Base-by-base conservation (phyloP, 805 yeast genomes). In the Yamadazyma takamatsuzukensis region DNA sequence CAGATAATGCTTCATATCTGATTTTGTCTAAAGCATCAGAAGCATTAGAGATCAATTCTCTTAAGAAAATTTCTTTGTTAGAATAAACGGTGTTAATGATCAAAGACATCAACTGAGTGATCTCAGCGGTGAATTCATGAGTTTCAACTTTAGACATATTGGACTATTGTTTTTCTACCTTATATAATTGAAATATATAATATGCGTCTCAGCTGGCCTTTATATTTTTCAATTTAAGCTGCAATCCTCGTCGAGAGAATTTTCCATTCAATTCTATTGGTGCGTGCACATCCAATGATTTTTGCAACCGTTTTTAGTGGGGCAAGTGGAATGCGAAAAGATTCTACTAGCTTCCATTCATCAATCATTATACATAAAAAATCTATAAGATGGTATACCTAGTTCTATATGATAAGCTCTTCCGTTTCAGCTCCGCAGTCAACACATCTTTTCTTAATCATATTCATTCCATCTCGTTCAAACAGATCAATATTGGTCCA, bases 81-180 rank as follows among this genome's bases (percentile, higher is more conserved):
- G 98, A 93, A 73, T 93, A 93, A 57, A 93, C 99, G 37, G 99
- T 93, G 87, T 93, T 93, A 74, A 93, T 93, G 88, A 93, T 87
- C 78, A 93, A 81, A 69, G 97, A 87, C 97, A 93, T 83, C 80
- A 93, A 78, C 95, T 93, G 98, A 83, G 97, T 87, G 71, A 93
- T 93, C 88, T 93, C 99, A 79, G 99, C 99, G 71, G 94, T 96
- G 72, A 93, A 93, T 76, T 90, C 97, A 64, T 78, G 86, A 39
- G 94, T 82, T 76, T 84, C 94, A 59, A 78, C 63, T 53, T 67
- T 66, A 33, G n/a, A n/a, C n/a, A n/a, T n/a, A n/a, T n/a, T n/a
- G n/a, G n/a, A n/a, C n/a, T n/a, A n/a, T n/a, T n/a, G n/a, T n/a
- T n/a, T n/a, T n/a, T n/a, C n/a, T n/a, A n/a, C n/a, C n/a, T n/a